These are phyloP conservation scores for Orbilia oligospora DNA, from an alignment of 2,329 filamentous ascomycete species.

Conservation along the genomic window DNA sequence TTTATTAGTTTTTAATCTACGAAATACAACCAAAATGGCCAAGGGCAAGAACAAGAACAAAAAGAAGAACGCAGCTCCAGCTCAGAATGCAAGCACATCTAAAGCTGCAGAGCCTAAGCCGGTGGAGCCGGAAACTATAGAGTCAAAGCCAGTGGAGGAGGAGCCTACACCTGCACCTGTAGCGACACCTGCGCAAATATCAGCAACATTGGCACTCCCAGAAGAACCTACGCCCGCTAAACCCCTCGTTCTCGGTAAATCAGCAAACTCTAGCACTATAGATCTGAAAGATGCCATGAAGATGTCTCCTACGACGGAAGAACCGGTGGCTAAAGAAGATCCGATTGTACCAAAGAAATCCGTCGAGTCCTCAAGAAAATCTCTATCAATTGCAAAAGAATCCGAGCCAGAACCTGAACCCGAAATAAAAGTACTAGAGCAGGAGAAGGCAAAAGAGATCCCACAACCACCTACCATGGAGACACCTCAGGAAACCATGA, in stretches of 20 bases:
- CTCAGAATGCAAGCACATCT: slow-evolving; percentile 7
- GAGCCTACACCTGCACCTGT: background rate
- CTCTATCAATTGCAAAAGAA: background rate
- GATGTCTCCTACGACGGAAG: slow-evolving; percentile 21
- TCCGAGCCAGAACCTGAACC: background rate
- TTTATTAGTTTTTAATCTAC: background rate
- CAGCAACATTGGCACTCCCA: background rate
- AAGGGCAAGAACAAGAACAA: slow-evolving; percentile 44
- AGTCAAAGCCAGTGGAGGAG: slow-evolving; percentile 6
- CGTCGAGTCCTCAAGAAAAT: background rate
- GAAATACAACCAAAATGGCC: slow-evolving; percentile 14
- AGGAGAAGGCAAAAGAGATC: slow-evolving; percentile 13
- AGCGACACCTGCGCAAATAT: background rate
- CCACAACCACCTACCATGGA: background rate
- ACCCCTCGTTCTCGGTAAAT: slow-evolving; percentile 16
- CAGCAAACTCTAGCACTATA: slow-evolving; percentile 23
- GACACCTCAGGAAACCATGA: background rate
- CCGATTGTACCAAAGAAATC: slow-evolving; percentile 22
- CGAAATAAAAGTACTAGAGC: background rate
- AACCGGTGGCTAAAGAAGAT: background rate
- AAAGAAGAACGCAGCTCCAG: slow-evolving; percentile 19
- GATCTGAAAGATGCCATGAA: slow-evolving; percentile 48
- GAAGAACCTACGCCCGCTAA: slow-evolving; percentile 28
- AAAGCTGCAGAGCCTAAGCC: slow-evolving; percentile 15
- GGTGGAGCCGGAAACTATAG: background rate